A percentile compares a stretch with the other conserved stretches of the same genome.
Evolutionary conservation across 345 rosid species (phyloP).

Genomic region (Lagerstroemia speciosa): DNA sequence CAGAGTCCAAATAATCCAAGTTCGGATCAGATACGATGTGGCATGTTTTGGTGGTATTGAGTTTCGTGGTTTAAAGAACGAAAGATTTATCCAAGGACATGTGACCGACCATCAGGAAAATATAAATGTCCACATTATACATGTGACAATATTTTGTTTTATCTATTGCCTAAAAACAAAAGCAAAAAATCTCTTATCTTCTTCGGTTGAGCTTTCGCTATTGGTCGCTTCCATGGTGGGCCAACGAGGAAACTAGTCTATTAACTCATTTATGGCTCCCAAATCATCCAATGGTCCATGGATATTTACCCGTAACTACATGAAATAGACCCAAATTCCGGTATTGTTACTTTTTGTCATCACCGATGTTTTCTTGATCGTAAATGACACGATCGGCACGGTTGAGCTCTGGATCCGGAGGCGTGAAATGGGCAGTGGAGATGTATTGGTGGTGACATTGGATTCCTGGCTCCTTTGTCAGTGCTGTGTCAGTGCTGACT

Average conservation of each 20-base stretch:
- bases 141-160: not conserved
- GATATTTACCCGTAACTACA: not conserved
- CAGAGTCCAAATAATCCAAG: no score
- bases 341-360: not conserved
- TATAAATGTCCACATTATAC: not conserved
- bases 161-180: not conserved
- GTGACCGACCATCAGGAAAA: not conserved
- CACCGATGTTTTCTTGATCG: not conserved
- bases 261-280: not conserved
- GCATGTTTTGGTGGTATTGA: no score
- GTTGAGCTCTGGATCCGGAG: not conserved
- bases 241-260: not conserved
- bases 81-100: no score
- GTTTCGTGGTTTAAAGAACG: no score
- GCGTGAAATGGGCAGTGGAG: not conserved
- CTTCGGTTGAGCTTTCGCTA: slow-evolving; percentile 6
- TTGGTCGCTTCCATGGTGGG: slow-evolving; percentile 10
- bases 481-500: slow-evolving; percentile 3
- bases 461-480: not conserved
- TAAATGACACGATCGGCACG: not conserved
- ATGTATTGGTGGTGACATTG: not conserved
- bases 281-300: not conserved
- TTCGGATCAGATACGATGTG: no score
- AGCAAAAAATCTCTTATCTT: not conserved
- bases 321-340: not conserved